Evolutionary conservation across 352 stramenopile genomes (phyloP), one percentile per base, ranked within the genome.

Genomic region (Phytopythium montanum): DNA sequence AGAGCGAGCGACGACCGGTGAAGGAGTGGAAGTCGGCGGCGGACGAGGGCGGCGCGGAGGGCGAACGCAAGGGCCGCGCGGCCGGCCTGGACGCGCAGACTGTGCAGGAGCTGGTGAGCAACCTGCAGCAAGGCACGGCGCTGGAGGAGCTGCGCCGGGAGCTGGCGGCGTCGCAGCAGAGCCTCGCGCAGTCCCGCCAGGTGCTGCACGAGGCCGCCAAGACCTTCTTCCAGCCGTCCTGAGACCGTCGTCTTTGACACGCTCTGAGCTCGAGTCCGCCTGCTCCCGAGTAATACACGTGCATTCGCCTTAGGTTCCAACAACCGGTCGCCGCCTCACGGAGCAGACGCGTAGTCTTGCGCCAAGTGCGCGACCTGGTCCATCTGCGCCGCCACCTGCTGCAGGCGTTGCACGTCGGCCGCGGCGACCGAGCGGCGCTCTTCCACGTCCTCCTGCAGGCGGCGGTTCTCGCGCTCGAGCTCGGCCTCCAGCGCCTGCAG

Each of bases 131-230:
- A 41, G 83, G 83, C 45, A 86, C 80, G 31, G 72, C 71, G 41
- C 55, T 91, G 5, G 67, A 86, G 0, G 81, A 92, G 50, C 59
- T 90, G 21, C 72, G 79, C n/a, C 64, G 71, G 29, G 81, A 94
- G 65, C 71, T 94, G 23, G 73, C 61, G 42, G 75, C 65, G 28
- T 92, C 81, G 41, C 76, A 92, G 59, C 76, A 91, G 54, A 92
- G 77, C 61, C 75, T 92, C 61, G 71, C 74, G 25, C 64, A 78
- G 41, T 92, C 80, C 9, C 70, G 74, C 16, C 72, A 85, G 46
- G 70, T 88, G 0, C 74, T 91, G 29, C 79, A 92, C 63, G 67
- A 88, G 16, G 81, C 84, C 13, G 76, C 81, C 18, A 77, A 88
- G 54, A 82, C 56, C 36, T 90, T 92, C 59, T 92, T 92, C 58